These are phyloP conservation scores for Paramecium primaurelia DNA, from an alignment of 73 alveolate genomes.

Conservation along the genomic window DNA sequence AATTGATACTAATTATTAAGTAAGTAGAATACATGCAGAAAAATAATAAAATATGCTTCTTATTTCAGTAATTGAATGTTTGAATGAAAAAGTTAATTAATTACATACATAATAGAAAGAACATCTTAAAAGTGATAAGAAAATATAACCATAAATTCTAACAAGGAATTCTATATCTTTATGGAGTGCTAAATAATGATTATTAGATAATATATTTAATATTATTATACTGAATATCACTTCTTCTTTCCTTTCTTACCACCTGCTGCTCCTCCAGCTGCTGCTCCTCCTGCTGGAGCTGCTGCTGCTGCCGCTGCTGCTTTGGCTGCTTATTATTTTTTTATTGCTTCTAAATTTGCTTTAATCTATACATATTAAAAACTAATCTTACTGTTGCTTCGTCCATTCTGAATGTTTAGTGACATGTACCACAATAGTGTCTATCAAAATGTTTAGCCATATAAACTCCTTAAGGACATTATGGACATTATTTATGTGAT, in stretches of 20 bases:
- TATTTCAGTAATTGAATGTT: not conserved
- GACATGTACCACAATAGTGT: constrained; percentile 92
- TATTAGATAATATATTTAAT: not conserved
- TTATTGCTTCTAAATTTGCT: constrained; percentile 46
- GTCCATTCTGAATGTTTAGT: constrained; percentile 58
- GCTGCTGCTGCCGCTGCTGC: constrained; percentile 43
- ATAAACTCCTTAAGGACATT: constrained; percentile 91
- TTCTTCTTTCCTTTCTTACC: constrained; percentile 53
- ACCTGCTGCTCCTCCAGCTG: constrained; percentile 53
- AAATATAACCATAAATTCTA: not conserved
- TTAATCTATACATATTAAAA: not conserved
- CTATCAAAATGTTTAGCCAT: constrained; percentile 94
- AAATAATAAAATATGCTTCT: not conserved
- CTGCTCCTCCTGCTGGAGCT: constrained; percentile 42
- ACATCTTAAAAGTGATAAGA: not conserved
- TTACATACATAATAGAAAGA: not conserved
- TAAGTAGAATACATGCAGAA: not conserved
- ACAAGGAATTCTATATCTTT: not conserved
- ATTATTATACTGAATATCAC: constrained; percentile 4
- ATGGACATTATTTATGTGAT: constrained; percentile 78
- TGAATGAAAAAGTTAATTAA: not conserved
- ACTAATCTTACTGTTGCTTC: constrained; percentile 38
- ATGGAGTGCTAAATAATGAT: constrained; percentile 23
- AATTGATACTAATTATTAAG: not conserved
- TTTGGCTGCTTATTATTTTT: constrained; percentile 37